These are phyloP conservation scores for Fusarium newnesense DNA, from an alignment of 2,329 filamentous ascomycete species.

Conservation along the genomic window DNA sequence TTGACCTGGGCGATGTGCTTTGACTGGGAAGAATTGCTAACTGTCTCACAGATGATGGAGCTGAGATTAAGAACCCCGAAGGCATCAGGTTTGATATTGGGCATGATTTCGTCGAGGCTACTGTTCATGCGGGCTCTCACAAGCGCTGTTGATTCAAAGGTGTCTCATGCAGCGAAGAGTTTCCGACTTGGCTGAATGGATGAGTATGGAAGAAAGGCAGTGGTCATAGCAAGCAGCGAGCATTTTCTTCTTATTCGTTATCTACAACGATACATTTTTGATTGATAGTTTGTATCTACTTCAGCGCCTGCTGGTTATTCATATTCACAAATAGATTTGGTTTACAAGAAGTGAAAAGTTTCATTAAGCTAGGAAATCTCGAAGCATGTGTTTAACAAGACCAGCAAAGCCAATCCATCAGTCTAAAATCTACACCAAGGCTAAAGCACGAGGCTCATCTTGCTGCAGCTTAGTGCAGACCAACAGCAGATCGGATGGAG, in stretches of 20 bases:
- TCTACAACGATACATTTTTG: fast-evolving
- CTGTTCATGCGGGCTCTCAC: background rate
- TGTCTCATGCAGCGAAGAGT: background rate
- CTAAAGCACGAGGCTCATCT: background rate
- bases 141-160: background rate
- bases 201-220: fast-evolving
- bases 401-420: background rate
- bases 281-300: too few relatives aligned
- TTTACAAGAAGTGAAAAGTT: background rate
- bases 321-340: background rate
- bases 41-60: background rate
- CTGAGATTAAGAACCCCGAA: background rate
- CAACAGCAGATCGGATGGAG: constrained; percentile 24
- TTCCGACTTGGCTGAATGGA: fast-evolving
- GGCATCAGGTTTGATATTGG: constrained; percentile 4
- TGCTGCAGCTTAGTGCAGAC: background rate
- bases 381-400: background rate
- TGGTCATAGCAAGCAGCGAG: too few relatives aligned
- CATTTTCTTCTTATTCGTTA: background rate
- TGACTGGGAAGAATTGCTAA: background rate
- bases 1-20: fast-evolving
- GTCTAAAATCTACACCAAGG: background rate
- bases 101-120: constrained; percentile 1
- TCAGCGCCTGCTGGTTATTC: background rate
- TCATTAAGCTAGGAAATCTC: background rate